Evolutionary conservation across 1,284 basidiomycete genomes (phyloP).

Genomic region (Serendipita sp.): DNA sequence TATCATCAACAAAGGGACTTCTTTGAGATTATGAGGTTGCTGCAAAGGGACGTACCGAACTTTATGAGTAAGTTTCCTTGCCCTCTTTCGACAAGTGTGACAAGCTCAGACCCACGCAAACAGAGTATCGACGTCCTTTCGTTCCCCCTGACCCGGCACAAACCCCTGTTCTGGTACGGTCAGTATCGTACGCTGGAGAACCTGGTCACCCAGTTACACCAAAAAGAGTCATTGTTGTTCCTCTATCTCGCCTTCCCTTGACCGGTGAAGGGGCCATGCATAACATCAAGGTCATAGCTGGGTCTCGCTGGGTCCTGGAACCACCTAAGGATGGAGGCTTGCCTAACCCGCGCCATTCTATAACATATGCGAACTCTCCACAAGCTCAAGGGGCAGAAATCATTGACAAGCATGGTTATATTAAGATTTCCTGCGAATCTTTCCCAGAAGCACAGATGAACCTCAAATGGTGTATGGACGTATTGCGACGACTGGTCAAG

Average conservation of each 20-base stretch:
- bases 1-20: slow-evolving; percentile 1
- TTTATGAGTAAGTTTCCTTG: slow-evolving; percentile 50
- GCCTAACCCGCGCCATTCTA: slow-evolving; percentile 8
- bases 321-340: slow-evolving; percentile 55
- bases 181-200: slow-evolving; percentile 63
- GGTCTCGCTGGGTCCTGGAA: slow-evolving; percentile 63
- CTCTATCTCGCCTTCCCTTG: slow-evolving; percentile 59
- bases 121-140: slow-evolving; percentile 54
- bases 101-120: background rate
- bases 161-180: slow-evolving; percentile 53
- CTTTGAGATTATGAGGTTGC: slow-evolving; percentile 40
- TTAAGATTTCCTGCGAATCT: slow-evolving; percentile 77
- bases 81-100: background rate
- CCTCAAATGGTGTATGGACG: slow-evolving; percentile 73
- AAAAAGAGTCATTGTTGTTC: slow-evolving; percentile 59
- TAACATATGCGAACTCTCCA: slow-evolving; percentile 14
- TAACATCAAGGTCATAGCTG: slow-evolving; percentile 70
- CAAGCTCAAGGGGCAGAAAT: background rate
- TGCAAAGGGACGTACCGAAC: slow-evolving; percentile 71
- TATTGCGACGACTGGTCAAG: slow-evolving; percentile 51
- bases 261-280: slow-evolving; percentile 46
- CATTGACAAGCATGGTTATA: slow-evolving; percentile 47
- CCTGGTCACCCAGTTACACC: slow-evolving; percentile 45
- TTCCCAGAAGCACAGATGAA: slow-evolving; percentile 69
- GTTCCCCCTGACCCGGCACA: slow-evolving; percentile 39